Base-by-base conservation (phyloP, 192 early-diverging fungal genomes). In the Kappamyces sp. region DNA sequence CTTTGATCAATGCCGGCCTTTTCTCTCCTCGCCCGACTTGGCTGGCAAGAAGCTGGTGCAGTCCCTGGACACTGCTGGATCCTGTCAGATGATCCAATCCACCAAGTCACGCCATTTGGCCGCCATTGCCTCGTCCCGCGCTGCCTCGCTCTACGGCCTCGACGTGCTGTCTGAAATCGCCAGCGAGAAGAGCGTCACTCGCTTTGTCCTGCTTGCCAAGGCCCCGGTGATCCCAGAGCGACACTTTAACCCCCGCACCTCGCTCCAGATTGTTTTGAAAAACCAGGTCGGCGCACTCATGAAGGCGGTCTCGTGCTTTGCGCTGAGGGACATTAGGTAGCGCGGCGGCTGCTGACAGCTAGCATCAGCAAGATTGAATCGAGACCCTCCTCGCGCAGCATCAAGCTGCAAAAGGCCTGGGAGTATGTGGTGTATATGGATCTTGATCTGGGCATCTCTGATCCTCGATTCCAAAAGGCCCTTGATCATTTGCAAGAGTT, bases 251-350 rank as follows among this genome's bases (percentile, higher is more conserved):
- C 62, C 69, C 33, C 54, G 59, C 8, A 71, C 69, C 9, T 58
- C 45, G 31, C 5, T 71, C 35, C 54, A 46, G 11, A 41, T 71
- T n/a, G 57, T 46, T 35, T 32, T 71, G 29, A 62, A 66, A 49
- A 71, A 71, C 45, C 48, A 53, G 52, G 33, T 38, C 14, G 69
- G 69, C 14, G 54, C 54, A 30, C 59, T 71, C 37, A 36, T 52
- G 37, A 71, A 71, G 45, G 49, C 65, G 8, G 41, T 55, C 6
- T 47, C 64, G 5, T 34, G 35, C 3, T 71, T 71, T 61, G 64
- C 69, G 1, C 57, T 66, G 50, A 42, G 69, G n/a, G 69, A 71
- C 14, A 71, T 71, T 61, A 71, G 66, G 68, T 70, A 62, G 4
- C 43, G 36, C 8, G 8, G 30, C 46, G 45, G 46, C 22, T 7